phyloP scores from a whole-genome alignment of 805 yeast species.

The Saturnispora silvae region DNA sequence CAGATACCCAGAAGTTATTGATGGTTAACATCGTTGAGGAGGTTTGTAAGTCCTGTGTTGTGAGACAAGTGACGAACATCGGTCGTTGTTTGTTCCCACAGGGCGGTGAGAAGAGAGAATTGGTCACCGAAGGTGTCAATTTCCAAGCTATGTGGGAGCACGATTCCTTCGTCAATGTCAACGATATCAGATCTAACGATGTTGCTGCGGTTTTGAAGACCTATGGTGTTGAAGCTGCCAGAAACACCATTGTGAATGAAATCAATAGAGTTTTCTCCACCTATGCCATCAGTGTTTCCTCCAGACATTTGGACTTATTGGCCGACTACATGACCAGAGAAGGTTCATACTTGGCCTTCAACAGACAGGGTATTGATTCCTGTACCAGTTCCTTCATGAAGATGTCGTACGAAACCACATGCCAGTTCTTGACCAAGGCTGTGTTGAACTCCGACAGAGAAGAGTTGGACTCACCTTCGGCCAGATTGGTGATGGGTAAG shows the following conservation, averaged over 20 bases:
- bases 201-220: constrained; percentile 80
- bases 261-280: constrained; percentile 92
- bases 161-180: constrained; percentile 83
- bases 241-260: constrained; percentile 94
- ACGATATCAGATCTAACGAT: constrained; percentile 85
- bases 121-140: constrained; percentile 97
- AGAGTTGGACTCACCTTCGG: constrained; percentile 82
- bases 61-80: constrained; percentile 81
- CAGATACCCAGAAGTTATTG: constrained; percentile 81
- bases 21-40: constrained; percentile 96
- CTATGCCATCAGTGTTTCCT: constrained; percentile 87
- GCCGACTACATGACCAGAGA: constrained; percentile 99
- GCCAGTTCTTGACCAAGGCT: constrained; percentile 93
- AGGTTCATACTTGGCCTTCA: constrained; percentile 92
- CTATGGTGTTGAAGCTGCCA: constrained; percentile 98
- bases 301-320: constrained; percentile 90
- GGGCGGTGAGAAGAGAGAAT: constrained; percentile 59
- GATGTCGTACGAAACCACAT: constrained; percentile 98
- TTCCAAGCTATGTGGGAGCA: constrained; percentile 98
- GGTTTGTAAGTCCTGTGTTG: constrained; percentile 80
- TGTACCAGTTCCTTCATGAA: constrained; percentile 94
- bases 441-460: constrained; percentile 88
- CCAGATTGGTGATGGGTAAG: constrained; percentile 87
- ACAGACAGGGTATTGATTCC: constrained; percentile 96
- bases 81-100: constrained; percentile 87